These are phyloP conservation scores for Stephanodiscus triporus DNA, from an alignment of 108 stramenopile genomes.

Conservation along the genomic window DNA sequence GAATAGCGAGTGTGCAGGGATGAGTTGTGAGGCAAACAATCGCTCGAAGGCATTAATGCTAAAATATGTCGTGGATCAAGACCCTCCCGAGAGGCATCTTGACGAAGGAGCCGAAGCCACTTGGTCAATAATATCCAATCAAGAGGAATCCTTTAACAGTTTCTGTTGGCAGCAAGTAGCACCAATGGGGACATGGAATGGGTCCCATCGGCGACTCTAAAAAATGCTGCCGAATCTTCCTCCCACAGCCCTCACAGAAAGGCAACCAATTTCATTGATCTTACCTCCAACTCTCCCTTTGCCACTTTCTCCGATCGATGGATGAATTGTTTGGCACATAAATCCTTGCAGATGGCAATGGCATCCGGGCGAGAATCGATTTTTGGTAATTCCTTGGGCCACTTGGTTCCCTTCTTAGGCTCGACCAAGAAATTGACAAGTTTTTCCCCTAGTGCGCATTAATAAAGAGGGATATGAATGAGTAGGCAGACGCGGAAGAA, in stretches of 20 bases:
- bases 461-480: not conserved
- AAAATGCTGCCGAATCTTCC: constrained; percentile 44
- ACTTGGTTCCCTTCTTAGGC: constrained; percentile 90
- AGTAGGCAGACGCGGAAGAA: not conserved
- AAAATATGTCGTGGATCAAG: constrained; percentile 54
- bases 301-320: constrained; percentile 93
- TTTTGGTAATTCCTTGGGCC: constrained; percentile 87
- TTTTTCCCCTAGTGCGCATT: constrained; percentile 80
- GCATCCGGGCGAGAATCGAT: constrained; percentile 84
- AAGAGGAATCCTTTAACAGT: constrained; percentile 53
- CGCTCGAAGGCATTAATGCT: constrained; percentile 6
- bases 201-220: constrained; percentile 57
- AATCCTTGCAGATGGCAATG: constrained; percentile 84
- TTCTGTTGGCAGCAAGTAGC: constrained; percentile 56
- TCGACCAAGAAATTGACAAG: constrained; percentile 92
- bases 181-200: constrained; percentile 44
- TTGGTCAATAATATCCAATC: constrained; percentile 42
- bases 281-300: constrained; percentile 88
- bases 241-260: not conserved
- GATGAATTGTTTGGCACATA: constrained; percentile 86
- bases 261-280: constrained; percentile 7
- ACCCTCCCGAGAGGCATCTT: constrained; percentile 45
- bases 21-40: constrained; percentile 5
- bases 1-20: constrained; percentile 1
- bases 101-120: constrained; percentile 25